phyloP scores from a whole-genome alignment of 75 land plant genomes.

The Pinus albicaulis region DNA sequence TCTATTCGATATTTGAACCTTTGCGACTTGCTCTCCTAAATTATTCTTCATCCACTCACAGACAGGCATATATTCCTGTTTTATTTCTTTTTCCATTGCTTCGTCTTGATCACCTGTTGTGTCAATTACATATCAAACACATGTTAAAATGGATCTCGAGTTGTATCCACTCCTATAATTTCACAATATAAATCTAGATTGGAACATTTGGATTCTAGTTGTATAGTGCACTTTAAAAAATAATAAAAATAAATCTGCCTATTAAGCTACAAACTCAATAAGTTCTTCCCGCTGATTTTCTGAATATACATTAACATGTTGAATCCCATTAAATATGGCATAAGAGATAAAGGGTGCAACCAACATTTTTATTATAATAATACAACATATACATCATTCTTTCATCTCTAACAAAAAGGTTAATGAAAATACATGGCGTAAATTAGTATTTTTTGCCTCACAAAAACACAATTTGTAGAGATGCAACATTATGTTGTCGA shows the following conservation, averaged over 20 bases:
- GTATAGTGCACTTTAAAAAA: not conserved
- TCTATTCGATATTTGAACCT: conserved; percentile 86
- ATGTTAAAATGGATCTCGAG: not conserved
- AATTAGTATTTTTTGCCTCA: too few relatives aligned
- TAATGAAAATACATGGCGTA: too few relatives aligned
- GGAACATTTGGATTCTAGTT: not conserved
- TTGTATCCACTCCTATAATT: not conserved
- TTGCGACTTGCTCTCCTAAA: conserved; percentile 92
- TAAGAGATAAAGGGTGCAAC: too few relatives aligned
- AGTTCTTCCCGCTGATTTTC: not conserved
- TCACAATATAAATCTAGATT: not conserved
- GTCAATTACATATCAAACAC: not conserved
- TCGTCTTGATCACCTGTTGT: conserved; percentile 74
- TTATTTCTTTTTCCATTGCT: conserved; percentile 77
- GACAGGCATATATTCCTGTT: conserved; percentile 69
- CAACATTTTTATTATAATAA: too few relatives aligned
- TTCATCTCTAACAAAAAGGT: too few relatives aligned
- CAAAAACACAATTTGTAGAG: too few relatives aligned
- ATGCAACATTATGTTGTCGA: too few relatives aligned
- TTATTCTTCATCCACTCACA: conserved; percentile 97
- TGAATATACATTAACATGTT: not conserved
- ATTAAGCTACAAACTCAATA: not conserved
- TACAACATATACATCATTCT: too few relatives aligned
- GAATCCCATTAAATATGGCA: too few relatives aligned
- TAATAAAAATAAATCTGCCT: not conserved